Conservation (phyloP, 2,329 filamentous ascomycete genomes). For the Colletotrichum incanum region DNA sequence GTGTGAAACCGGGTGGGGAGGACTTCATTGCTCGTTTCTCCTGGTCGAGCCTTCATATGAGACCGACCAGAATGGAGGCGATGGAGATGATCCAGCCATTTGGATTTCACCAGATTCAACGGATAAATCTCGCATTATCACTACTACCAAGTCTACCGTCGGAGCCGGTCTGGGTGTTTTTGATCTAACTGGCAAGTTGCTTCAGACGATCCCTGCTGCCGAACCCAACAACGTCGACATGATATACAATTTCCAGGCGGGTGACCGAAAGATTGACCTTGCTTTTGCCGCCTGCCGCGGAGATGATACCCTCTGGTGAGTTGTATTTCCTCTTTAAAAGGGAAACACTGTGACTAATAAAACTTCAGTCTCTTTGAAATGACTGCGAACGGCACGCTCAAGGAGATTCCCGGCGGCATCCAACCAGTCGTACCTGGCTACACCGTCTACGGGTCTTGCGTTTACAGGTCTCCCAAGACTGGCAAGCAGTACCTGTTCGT, state of each 20-base stretch:
- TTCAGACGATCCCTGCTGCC: conserved; percentile 61
- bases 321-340: neutral
- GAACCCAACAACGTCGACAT: conserved; percentile 71
- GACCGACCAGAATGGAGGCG: conserved; percentile 60
- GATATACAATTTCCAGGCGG: conserved; percentile 64
- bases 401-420: conserved; percentile 59
- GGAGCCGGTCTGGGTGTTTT: conserved; percentile 66
- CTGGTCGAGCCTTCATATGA: conserved; percentile 58
- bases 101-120: conserved; percentile 61
- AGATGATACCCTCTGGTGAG: conserved; percentile 68
- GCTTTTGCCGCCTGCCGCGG: conserved; percentile 66
- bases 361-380: conserved; percentile 63
- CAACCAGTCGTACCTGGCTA: conserved; percentile 64
- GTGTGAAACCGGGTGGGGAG: conserved; percentile 61
- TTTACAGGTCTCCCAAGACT: conserved; percentile 63
- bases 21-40: conserved; percentile 62
- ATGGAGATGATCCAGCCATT: conserved; percentile 65
- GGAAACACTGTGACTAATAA: neutral
- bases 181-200: conserved; percentile 62
- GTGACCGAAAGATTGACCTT: conserved; percentile 61
- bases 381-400: conserved; percentile 60
- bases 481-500: conserved; percentile 69
- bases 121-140: conserved; percentile 64
- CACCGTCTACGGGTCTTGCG: conserved; percentile 67
- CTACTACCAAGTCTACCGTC: conserved; percentile 65